A percentile compares a stretch with the other conserved stretches of the same genome.
Evolutionary conservation across 176 grass and related monocot species (phyloP).

Genomic region (Paspalum vaginatum): DNA sequence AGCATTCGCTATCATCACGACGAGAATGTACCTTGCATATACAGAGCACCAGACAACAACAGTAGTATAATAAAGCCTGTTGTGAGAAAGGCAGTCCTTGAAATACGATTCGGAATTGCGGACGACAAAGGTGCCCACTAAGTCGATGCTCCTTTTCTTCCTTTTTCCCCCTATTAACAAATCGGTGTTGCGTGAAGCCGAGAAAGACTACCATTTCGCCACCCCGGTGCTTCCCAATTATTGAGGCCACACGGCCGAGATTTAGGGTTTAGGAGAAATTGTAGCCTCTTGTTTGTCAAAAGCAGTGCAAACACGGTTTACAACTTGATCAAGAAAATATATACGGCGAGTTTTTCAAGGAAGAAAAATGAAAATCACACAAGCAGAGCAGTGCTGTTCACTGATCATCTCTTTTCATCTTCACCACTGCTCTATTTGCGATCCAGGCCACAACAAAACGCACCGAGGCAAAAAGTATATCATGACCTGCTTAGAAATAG

Average conservation of each 20-base stretch:
- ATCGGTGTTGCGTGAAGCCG: not conserved
- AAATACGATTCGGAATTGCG: not conserved
- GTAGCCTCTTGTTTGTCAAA: not conserved
- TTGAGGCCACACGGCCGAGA: conserved; percentile 17
- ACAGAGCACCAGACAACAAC: not conserved
- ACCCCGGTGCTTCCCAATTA: conserved; percentile 14
- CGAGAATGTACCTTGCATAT: not conserved
- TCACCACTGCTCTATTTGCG: not conserved
- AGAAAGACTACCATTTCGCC: conserved; percentile 6
- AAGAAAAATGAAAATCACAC: not conserved
- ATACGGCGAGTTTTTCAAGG: not conserved
- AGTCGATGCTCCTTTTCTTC: not conserved
- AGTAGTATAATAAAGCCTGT: not conserved
- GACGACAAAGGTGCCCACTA: not conserved
- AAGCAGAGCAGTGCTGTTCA: not conserved
- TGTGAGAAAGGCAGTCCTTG: not conserved
- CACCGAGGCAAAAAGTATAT: not conserved
- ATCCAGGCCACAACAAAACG: not conserved
- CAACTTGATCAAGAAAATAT: not conserved
- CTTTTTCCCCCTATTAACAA: not conserved
- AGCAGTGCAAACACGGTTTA: not conserved
- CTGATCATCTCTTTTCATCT: not conserved
- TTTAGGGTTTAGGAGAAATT: not conserved
- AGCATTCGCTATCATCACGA: not conserved
- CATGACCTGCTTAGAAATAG: conserved; percentile 11